phyloP scores from a whole-genome alignment of 2,329 filamentous ascomycete genomes.

The Dactylellina cionopaga region DNA sequence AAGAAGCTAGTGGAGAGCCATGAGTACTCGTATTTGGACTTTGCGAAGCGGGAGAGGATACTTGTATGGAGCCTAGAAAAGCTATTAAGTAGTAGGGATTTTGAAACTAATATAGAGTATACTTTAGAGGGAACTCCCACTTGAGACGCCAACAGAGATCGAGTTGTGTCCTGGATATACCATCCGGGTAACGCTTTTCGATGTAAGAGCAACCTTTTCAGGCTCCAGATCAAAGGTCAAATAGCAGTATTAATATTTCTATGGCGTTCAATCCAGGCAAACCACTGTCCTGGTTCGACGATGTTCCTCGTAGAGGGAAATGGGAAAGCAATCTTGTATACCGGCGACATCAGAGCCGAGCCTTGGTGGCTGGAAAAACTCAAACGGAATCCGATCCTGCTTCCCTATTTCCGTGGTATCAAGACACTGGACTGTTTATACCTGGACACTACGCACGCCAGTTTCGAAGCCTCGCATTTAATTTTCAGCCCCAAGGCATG shows the following conservation, averaged over 20 bases:
- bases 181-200: constrained; percentile 84
- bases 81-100: too few relatives aligned
- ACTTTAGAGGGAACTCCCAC: constrained; percentile 76
- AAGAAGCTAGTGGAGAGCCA: constrained; percentile 79
- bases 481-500: constrained; percentile 65
- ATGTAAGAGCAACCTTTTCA: constrained; percentile 65
- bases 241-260: not conserved
- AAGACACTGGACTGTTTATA: constrained; percentile 82
- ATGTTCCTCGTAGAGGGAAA: constrained; percentile 89
- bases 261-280: constrained; percentile 64
- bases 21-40: constrained; percentile 78
- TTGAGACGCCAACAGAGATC: constrained; percentile 80
- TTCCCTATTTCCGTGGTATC: constrained; percentile 76
- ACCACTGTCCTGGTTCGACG: constrained; percentile 88
- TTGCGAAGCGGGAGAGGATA: constrained; percentile 65
- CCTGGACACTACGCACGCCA: constrained; percentile 81
- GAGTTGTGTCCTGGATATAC: constrained; percentile 74
- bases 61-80: constrained; percentile 24
- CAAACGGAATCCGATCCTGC: constrained; percentile 74
- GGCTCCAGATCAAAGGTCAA: not conserved
- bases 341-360: constrained; percentile 85
- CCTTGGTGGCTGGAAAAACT: constrained; percentile 84
- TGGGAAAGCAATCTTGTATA: constrained; percentile 81
- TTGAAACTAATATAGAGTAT: constrained; percentile 18
- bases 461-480: constrained; percentile 39